These are phyloP conservation scores for Phylloporus rhodoxanthus DNA, from an alignment of 768 basidiomycete species.

Conservation along the genomic window DNA sequence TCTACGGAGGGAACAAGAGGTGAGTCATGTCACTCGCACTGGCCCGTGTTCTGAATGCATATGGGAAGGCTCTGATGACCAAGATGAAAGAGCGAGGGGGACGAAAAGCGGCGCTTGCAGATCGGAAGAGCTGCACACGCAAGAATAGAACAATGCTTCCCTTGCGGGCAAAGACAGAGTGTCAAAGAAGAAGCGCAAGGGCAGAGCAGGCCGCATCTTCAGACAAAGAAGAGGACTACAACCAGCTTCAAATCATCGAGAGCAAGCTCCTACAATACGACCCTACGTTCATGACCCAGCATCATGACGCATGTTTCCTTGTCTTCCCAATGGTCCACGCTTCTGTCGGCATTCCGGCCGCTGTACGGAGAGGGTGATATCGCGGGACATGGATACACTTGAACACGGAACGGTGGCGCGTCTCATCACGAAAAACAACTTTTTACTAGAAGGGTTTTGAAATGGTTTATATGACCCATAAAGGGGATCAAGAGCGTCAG, in stretches of 20 bases:
- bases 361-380: slow-evolving; percentile 71
- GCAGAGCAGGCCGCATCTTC: slow-evolving; percentile 69
- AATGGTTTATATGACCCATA: no score
- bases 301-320: slow-evolving; percentile 83
- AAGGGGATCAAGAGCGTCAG: no score
- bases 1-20: slow-evolving; percentile 77
- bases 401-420: slow-evolving; percentile 85
- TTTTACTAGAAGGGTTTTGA: no score
- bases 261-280: slow-evolving; percentile 76
- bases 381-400: slow-evolving; percentile 75
- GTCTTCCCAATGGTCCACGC: slow-evolving; percentile 70
- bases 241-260: slow-evolving; percentile 69
- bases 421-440: no score
- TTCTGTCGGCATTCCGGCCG: slow-evolving; percentile 82
- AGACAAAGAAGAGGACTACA: slow-evolving; percentile 84
- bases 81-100: slow-evolving; percentile 82
- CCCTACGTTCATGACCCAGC: slow-evolving; percentile 71
- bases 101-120: slow-evolving; percentile 73
- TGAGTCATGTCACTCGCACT: slow-evolving; percentile 26
- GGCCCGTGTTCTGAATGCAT: background rate
- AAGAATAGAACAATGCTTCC: slow-evolving; percentile 87
- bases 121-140: slow-evolving; percentile 94
- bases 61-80: slow-evolving; percentile 62
- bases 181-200: slow-evolving; percentile 81
- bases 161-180: slow-evolving; percentile 83